Percentiles rank a stretch among this genome's conserved stretches.
Conservation (phyloP, 306 rosid genomes). For the Vicia villosa region DNA sequence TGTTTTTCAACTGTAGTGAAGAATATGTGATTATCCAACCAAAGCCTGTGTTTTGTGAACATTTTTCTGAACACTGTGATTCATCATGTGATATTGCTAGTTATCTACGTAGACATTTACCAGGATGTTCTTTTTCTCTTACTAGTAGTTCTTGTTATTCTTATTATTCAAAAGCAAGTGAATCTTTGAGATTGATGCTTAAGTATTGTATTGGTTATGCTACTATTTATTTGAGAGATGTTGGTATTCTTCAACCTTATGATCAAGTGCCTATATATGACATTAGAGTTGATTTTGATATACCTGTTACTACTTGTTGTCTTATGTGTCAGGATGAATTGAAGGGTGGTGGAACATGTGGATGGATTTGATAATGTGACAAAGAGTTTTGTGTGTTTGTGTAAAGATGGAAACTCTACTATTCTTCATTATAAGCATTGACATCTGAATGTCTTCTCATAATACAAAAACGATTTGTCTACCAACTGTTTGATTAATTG, state of each 20-base stretch:
- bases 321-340: constrained; percentile 79
- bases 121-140: constrained; percentile 60
- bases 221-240: constrained; percentile 84
- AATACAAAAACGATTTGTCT: too few relatives aligned
- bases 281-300: constrained; percentile 74
- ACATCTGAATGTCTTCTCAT: too few relatives aligned
- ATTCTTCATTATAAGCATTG: too few relatives aligned
- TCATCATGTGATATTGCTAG: constrained; percentile 90
- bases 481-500: too few relatives aligned
- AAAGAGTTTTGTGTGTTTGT: constrained; percentile 68
- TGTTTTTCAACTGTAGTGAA: constrained; percentile 88
- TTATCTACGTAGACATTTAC: constrained; percentile 82
- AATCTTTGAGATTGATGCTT: constrained; percentile 76
- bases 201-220: constrained; percentile 76
- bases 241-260: constrained; percentile 66
- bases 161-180: constrained; percentile 77
- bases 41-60: constrained; percentile 82
- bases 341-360: constrained; percentile 90
- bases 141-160: constrained; percentile 72
- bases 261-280: constrained; percentile 94
- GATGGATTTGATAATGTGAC: constrained; percentile 59
- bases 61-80: constrained; percentile 75
- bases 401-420: constrained; percentile 70
- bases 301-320: constrained; percentile 75
- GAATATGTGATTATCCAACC: constrained; percentile 71